Base-by-base conservation (phyloP, 2,329 filamentous ascomycete species). In the Trichophyton mentagrophytes region DNA sequence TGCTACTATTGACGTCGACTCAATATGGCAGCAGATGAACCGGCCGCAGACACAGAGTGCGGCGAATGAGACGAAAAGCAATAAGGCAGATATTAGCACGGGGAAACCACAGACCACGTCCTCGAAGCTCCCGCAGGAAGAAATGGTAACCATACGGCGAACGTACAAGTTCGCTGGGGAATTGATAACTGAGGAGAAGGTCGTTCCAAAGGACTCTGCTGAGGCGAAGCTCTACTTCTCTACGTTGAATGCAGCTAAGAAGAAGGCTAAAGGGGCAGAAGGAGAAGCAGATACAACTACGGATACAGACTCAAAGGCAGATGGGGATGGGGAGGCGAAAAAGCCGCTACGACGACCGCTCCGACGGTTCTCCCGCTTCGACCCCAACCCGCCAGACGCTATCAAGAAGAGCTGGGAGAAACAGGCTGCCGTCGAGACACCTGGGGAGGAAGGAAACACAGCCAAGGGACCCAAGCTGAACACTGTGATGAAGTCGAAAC, bases 401-500 rank as follows among this genome's bases (percentile, higher is more conserved):
- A 75, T 75, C 61, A 73, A 75, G 67, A 75, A 74, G 63, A 76
- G 70, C 65, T 76, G 74, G 74, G 72, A 74, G 67, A 75, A 74
- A 61, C 70, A 73, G 42, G 17, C 51, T 9, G 47, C 46, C 36
- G 27, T 30, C 6, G 5, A 33, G 15, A 51, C 30, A 42, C 42
- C 46, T 15, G 60, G 62, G 36, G 66, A 60, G 62, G 13, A 13
- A 8, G 49, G 13, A 27, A 36, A 27, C 4, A 69, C 65, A 47
- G 22, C 67, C 67, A 67, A 64, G 59, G 73, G 80, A 67, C 79
- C 81, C 61, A 85, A 85, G 67, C 79, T 86, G 72, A 86, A 84
- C 65, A 85, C 83, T 0, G 82, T 86, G 57, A 82, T 85, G 71
- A 86, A 86, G 71, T 84, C 81, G 33, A 79, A 82, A 59, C 73